phyloP scores from a whole-genome alignment of 805 yeast genomes.

The Ogataea thermomethanolica region DNA sequence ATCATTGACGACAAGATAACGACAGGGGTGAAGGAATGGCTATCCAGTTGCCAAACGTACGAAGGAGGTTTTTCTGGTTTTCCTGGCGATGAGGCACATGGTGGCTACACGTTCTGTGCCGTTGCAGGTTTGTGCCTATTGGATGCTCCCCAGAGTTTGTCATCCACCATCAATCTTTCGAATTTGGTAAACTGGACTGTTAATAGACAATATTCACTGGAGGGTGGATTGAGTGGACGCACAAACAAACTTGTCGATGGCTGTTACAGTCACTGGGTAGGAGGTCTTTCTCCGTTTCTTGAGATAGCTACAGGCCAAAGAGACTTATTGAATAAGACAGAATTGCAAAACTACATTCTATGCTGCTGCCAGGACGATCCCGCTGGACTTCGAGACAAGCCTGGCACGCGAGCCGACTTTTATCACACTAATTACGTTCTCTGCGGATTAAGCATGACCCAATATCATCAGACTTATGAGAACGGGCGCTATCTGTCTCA shows the following conservation, averaged over 20 bases:
- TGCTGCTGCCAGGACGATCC: constrained; percentile 66
- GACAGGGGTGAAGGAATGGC: constrained; percentile 54
- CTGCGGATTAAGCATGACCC: constrained; percentile 66
- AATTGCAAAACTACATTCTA: constrained; percentile 61
- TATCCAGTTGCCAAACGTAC: constrained; percentile 72
- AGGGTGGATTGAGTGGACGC: constrained; percentile 88
- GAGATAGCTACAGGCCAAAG: constrained; percentile 44
- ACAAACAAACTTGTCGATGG: constrained; percentile 94
- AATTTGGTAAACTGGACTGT: constrained; percentile 62
- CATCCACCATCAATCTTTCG: constrained; percentile 40
- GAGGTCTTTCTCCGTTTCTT: constrained; percentile 64
- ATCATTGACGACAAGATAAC: constrained; percentile 59
- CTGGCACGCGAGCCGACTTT: constrained; percentile 73
- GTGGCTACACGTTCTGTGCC: constrained; percentile 94
- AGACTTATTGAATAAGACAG: constrained; percentile 47
- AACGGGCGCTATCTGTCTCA: constrained; percentile 27
- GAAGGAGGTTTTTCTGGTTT: constrained; percentile 95
- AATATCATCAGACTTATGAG: constrained; percentile 38
- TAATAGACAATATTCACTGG: constrained; percentile 64
- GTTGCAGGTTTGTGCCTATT: constrained; percentile 57
- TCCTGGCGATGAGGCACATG: constrained; percentile 90
- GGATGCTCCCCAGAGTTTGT: constrained; percentile 35
- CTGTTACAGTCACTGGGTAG: constrained; percentile 95
- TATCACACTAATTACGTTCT: constrained; percentile 89
- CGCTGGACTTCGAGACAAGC: constrained; percentile 81